Evolutionary conservation across 345 rosid genomes (phyloP), one percentile per base, ranked within the genome.

Genomic region (Arabidopsis thaliana): DNA sequence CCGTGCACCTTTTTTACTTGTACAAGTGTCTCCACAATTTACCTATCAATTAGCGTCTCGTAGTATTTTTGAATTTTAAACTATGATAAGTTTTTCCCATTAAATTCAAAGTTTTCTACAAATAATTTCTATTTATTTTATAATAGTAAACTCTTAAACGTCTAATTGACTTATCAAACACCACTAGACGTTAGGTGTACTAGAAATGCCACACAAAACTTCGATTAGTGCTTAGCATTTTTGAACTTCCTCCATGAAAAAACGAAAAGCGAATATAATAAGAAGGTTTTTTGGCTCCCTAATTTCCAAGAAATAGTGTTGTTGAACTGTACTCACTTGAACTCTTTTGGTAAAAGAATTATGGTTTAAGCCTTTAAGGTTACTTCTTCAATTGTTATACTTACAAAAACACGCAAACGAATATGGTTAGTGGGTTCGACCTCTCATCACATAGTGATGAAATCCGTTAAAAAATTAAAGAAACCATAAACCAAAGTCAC

Each of bases 1-100:
- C 13, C 25, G 28, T 23, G 5, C 25, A 30, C 42, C 40, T 4
- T 59, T 52, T 36, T 59, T 23, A 59, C 36, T 66, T 23, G 61
- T 50, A 58, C 69, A 75, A 45, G 66, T 67, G 68, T 75, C 68
- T 75, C 52, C 53, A 16, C 10, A 23, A 1, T 59, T 67, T 1
- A 32, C 61, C 73, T 49, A 67, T 38, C 62, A 67, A 49, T 42
- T 56, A 20, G 41, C 20, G 20, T 69, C 23, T 69, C 52, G 11
- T 55, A 68, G 10, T 38, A 38, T 7, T 52, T 30, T 42, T 23
- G 2, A 7, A n/a, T 8, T 8, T 16, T 10, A 4, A 16, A 16
- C n/a, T 4, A 56, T 0, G 9, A 33, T 56, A 56, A 32, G 7
- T 30, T 3, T 30, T 5, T 2, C 0, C 6, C 1, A 28, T 28